Evolutionary conservation across 495 filamentous ascomycete genomes (phyloP).

Genomic region (Aspergillus sclerotioniger): DNA sequence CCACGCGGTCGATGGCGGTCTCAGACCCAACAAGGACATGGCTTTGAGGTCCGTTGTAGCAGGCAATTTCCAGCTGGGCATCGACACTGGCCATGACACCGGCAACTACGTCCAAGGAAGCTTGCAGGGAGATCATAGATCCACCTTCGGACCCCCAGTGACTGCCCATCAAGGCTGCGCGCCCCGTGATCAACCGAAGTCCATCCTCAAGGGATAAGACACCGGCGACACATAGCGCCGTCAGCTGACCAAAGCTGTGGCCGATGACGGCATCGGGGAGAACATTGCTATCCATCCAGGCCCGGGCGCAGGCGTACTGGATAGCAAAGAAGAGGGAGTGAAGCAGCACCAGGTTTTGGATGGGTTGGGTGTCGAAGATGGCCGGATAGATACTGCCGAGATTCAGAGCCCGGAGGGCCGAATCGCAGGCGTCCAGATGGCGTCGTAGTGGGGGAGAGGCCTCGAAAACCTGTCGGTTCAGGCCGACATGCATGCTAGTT

Average conservation of each 20-base stretch:
- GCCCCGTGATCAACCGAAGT: constrained; percentile 37
- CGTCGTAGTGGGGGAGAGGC: too few species aligned
- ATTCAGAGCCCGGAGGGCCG: too few species aligned
- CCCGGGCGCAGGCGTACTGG: too few species aligned
- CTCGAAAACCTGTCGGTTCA: too few species aligned
- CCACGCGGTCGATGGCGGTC: constrained; percentile 29
- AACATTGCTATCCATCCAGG: too few species aligned
- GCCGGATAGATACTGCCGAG: too few species aligned
- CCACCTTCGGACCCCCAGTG: constrained; percentile 48
- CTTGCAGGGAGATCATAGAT: constrained; percentile 49
- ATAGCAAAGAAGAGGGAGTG: too few species aligned
- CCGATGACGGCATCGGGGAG: constrained; percentile 48
- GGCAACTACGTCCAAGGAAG: neutral
- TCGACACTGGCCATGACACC: neutral
- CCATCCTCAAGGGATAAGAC: constrained; percentile 30
- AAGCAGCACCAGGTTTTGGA: too few species aligned
- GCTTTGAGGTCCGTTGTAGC: constrained; percentile 39
- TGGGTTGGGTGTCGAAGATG: too few species aligned
- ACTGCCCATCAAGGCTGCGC: constrained; percentile 40
- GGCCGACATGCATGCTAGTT: too few species aligned
- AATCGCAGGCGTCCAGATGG: too few species aligned
- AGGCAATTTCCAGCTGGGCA: constrained; percentile 34
- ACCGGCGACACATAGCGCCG: constrained; percentile 36
- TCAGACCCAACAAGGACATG: constrained; percentile 44
- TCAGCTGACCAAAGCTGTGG: constrained; percentile 49